Percentiles rank a stretch among this genome's conserved stretches.
These are phyloP conservation scores for Penicillium decumbens DNA, from an alignment of 2,329 filamentous ascomycete genomes.

Conservation along the genomic window DNA sequence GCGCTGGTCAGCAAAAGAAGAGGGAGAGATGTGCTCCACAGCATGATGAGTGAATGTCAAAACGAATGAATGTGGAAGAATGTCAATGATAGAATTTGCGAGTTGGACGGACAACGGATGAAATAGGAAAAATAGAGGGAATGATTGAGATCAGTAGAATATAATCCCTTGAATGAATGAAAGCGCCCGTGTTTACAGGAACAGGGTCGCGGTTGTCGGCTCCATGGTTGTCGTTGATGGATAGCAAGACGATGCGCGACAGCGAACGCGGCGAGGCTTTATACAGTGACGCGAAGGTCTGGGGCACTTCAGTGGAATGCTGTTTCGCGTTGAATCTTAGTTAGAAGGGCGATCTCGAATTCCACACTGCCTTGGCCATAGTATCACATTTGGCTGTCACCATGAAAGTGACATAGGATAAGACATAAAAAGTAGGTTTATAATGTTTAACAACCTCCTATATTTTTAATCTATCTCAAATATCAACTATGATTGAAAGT, in stretches of 20 bases:
- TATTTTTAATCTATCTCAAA: no score
- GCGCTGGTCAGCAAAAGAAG: conserved; percentile 23
- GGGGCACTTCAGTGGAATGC: conserved; percentile 14
- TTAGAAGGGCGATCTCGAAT: conserved; percentile 9
- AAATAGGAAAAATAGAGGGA: not conserved
- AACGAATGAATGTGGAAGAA: not conserved
- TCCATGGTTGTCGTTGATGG: not conserved
- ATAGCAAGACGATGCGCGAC: not conserved
- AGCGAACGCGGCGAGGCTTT: conserved; percentile 7
- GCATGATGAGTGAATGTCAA: conserved; percentile 4
- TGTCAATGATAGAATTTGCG: not conserved
- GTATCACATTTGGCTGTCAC: no score
- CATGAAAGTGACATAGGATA: not conserved
- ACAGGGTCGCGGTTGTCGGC: conserved; percentile 10
- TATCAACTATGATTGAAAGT: not conserved
- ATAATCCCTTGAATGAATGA: not conserved
- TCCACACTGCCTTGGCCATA: conserved; percentile 7
- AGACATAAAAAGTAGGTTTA: not conserved
- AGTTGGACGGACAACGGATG: not conserved
- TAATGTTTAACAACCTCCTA: not conserved
- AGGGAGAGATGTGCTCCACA: conserved; percentile 15
- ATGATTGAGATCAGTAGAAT: not conserved
- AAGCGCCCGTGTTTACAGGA: not conserved
- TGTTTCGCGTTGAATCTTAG: conserved; percentile 8
- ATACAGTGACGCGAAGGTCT: conserved; percentile 8